Conservation (phyloP, 805 yeast species). For the Limtongia smithiae region DNA sequence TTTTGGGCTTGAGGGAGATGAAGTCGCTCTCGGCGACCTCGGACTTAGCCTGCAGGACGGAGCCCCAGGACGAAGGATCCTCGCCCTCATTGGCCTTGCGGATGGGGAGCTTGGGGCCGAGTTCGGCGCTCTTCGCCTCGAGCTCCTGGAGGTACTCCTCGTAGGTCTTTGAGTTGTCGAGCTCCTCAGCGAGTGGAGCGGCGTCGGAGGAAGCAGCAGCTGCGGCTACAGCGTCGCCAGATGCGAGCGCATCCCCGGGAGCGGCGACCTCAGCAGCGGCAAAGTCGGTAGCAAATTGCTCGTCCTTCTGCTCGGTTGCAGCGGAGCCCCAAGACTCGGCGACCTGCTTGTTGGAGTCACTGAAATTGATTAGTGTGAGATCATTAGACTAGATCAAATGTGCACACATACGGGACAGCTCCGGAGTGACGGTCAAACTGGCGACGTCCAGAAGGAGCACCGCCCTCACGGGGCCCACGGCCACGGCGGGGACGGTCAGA, state of each 20-base stretch:
- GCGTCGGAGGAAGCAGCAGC: conserved; percentile 38
- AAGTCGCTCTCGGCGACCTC: conserved; percentile 58
- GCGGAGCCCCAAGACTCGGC: conserved; percentile 74
- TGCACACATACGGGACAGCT: conserved; percentile 24
- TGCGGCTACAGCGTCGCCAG: no score
- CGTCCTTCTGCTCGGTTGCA: conserved; percentile 55
- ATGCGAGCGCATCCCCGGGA: no score
- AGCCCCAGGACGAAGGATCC: conserved; percentile 43
- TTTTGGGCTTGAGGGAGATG: conserved; percentile 59
- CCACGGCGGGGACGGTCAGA: conserved; percentile 24
- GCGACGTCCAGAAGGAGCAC: conserved; percentile 11
- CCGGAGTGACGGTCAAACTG: conserved; percentile 69
- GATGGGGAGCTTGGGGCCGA: conserved; percentile 32
- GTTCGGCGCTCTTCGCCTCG: conserved; percentile 15
- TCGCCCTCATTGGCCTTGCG: conserved; percentile 57
- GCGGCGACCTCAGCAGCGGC: conserved; percentile 43
- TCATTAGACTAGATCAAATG: no score
- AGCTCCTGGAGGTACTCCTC: conserved; percentile 79
- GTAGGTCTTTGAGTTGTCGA: conserved; percentile 57
- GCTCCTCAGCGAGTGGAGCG: conserved; percentile 42
- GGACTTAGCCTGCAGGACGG: conserved; percentile 47
- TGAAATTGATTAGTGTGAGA: no score
- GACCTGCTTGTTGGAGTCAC: conserved; percentile 80
- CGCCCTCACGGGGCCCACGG: conserved; percentile 22
- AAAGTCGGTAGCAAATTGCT: conserved; percentile 57